Percentiles rank a stretch among this genome's conserved stretches.
Conservation (phyloP, 768 basidiomycete genomes). For the Hortiboletus campestris region DNA sequence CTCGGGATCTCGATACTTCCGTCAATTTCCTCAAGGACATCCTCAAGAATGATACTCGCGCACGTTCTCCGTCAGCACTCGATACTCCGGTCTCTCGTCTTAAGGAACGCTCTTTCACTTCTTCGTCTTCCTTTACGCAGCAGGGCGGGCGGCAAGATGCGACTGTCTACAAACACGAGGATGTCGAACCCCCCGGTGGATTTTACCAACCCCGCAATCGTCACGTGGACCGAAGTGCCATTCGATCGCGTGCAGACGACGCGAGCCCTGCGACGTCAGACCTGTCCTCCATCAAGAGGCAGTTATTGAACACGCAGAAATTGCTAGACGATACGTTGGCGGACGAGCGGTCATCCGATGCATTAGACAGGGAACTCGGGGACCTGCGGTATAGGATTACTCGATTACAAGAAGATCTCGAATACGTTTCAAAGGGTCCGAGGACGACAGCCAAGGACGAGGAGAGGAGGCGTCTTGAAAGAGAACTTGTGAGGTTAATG, state of each 20-base stretch:
- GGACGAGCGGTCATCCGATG: slow-evolving; percentile 82
- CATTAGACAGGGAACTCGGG: slow-evolving; percentile 84
- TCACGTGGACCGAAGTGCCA: slow-evolving; percentile 80
- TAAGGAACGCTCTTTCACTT: slow-evolving; percentile 71
- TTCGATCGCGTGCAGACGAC: slow-evolving; percentile 73
- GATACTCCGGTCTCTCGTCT: slow-evolving; percentile 59
- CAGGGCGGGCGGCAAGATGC: slow-evolving; percentile 74
- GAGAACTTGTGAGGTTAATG: slow-evolving; percentile 81
- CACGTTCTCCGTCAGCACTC: slow-evolving; percentile 54
- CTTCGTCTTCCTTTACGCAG: slow-evolving; percentile 46
- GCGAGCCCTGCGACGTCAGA: slow-evolving; percentile 59
- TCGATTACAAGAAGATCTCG: slow-evolving; percentile 87
- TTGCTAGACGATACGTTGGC: slow-evolving; percentile 74
- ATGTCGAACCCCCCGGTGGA: slow-evolving; percentile 53
- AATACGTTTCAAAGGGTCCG: slow-evolving; percentile 78
- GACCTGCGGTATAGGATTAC: slow-evolving; percentile 83
- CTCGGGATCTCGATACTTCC: slow-evolving; percentile 82
- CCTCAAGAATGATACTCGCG: slow-evolving; percentile 81
- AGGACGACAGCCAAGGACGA: slow-evolving; percentile 74
- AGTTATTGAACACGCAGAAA: slow-evolving; percentile 73
- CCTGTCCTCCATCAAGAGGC: slow-evolving; percentile 82
- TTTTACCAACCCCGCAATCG: slow-evolving; percentile 81
- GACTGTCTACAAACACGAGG: slow-evolving; percentile 85
- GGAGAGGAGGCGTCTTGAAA: slow-evolving; percentile 81
- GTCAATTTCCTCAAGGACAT: slow-evolving; percentile 88